phyloP scores from a whole-genome alignment of 257 asterid species.

The Scutellaria minor region DNA sequence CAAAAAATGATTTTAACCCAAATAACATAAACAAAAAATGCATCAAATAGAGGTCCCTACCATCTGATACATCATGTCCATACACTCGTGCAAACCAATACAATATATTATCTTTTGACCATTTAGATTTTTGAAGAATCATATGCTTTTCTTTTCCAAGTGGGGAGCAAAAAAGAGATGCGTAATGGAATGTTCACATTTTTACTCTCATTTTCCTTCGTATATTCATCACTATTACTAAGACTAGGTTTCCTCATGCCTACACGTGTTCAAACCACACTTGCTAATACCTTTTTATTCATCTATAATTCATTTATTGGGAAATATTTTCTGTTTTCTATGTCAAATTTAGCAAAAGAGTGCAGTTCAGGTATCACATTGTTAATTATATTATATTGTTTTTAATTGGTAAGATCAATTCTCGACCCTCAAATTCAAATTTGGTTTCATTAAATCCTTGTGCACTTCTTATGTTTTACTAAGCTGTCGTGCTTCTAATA shows the following conservation, averaged over 20 bases:
- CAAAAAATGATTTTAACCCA: too few species aligned
- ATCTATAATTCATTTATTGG: neutral
- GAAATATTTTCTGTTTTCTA: neutral
- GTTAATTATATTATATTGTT: neutral
- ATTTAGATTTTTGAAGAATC: conserved; percentile 51
- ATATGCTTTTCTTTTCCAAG: conserved; percentile 38
- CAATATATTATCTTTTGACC: conserved; percentile 44
- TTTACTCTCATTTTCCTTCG: conserved; percentile 25
- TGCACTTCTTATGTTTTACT: neutral
- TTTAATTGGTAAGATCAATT: too few species aligned
- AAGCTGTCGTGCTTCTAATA: neutral
- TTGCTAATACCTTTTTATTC: neutral
- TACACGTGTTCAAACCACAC: conserved; percentile 30
- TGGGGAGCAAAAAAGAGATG: conserved; percentile 36
- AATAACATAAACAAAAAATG: too few species aligned
- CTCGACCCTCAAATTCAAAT: neutral
- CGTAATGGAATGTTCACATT: conserved; percentile 29
- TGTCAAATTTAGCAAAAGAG: neutral
- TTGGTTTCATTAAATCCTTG: neutral
- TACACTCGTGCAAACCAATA: conserved; percentile 26
- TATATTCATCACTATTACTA: conserved; percentile 34
- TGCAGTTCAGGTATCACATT: neutral
- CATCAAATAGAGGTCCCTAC: conserved; percentile 24
- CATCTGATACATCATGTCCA: conserved; percentile 30
- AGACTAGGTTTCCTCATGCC: conserved; percentile 42